Percentiles rank a stretch among this genome's conserved stretches.
These are phyloP conservation scores for Chamaecrista fasciculata DNA, from an alignment of 306 rosid genomes.

Conservation along the genomic window DNA sequence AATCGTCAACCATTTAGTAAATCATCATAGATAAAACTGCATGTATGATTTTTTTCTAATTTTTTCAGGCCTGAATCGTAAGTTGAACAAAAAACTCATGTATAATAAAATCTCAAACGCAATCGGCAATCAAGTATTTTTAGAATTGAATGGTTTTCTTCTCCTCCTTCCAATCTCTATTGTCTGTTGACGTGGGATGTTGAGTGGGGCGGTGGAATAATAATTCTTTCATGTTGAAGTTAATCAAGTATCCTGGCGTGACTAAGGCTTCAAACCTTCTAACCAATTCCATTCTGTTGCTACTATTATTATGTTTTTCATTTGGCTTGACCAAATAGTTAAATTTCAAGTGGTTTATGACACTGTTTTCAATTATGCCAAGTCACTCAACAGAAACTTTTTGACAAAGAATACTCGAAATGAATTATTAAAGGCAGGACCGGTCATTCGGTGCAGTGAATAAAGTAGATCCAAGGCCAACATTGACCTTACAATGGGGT, in stretches of 20 bases:
- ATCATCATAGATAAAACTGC: neutral
- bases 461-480: conserved; percentile 48
- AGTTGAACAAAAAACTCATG: neutral
- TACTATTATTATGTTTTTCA: conserved; percentile 31
- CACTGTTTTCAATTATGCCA: conserved; percentile 36
- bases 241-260: conserved; percentile 32
- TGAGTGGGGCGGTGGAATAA: conserved; percentile 30
- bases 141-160: conserved; percentile 3
- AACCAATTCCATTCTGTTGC: conserved; percentile 17
- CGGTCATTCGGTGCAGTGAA: conserved; percentile 47
- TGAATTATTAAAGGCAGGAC: conserved; percentile 39
- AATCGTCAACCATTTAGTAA: neutral
- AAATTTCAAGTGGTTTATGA: conserved; percentile 26
- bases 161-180: conserved; percentile 9
- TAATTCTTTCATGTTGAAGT: conserved; percentile 23
- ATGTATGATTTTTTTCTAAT: neutral
- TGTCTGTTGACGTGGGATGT: conserved; percentile 3
- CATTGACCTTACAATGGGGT: conserved; percentile 41
- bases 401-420: conserved; percentile 47
- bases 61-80: neutral
- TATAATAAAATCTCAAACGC: neutral
- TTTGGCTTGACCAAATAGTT: conserved; percentile 32
- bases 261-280: conserved; percentile 22
- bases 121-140: neutral
- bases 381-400: conserved; percentile 38